A percentile compares a stretch with the other conserved stretches of the same genome.
Evolutionary conservation across 805 yeast genomes (phyloP).

Genomic region (Ogataea paraovalis): DNA sequence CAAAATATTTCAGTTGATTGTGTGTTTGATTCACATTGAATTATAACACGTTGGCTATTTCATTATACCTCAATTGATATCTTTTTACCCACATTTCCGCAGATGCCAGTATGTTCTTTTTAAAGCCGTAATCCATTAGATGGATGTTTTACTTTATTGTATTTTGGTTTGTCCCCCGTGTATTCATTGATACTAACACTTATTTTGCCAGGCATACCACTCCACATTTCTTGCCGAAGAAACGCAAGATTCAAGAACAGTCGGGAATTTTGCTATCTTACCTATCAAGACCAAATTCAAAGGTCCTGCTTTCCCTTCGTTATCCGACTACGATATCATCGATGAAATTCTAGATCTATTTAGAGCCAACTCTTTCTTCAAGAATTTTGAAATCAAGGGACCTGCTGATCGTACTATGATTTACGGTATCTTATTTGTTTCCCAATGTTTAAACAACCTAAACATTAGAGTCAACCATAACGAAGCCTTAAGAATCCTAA

Average conservation of each 20-base stretch:
- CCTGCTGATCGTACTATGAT: slow-evolving; percentile 89
- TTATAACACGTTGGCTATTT: no score
- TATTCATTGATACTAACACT: slow-evolving; percentile 3
- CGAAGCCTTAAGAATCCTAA: slow-evolving; percentile 67
- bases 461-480: slow-evolving; percentile 42
- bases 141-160: no score
- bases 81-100: no score
- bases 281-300: slow-evolving; percentile 82
- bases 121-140: no score
- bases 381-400: slow-evolving; percentile 94
- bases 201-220: slow-evolving; percentile 56
- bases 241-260: slow-evolving; percentile 51
- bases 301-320: slow-evolving; percentile 86
- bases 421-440: slow-evolving; percentile 86
- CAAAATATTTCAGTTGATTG: no score
- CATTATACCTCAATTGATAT: no score
- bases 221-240: slow-evolving; percentile 72
- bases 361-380: slow-evolving; percentile 94
- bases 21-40: no score
- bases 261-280: slow-evolving; percentile 78
- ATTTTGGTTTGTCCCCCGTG: background rate
- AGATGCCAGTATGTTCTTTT: no score
- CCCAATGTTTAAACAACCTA: slow-evolving; percentile 75
- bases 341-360: slow-evolving; percentile 91
- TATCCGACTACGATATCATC: slow-evolving; percentile 77